phyloP scores from a whole-genome alignment of 2,329 filamentous ascomycete genomes.

The Xylariaceae sp. region DNA sequence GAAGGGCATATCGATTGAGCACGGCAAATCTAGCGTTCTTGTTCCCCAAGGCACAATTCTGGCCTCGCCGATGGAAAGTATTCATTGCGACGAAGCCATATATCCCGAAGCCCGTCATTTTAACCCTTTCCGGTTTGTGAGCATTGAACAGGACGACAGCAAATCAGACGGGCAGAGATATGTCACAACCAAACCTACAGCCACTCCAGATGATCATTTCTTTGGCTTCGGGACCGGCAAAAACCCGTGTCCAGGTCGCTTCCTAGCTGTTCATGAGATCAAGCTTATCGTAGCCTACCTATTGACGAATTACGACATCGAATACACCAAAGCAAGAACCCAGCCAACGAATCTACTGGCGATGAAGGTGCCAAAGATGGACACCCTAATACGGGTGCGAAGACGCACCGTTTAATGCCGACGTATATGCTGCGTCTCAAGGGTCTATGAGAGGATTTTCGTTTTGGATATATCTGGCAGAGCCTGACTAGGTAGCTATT shows the following conservation, averaged over 20 bases:
- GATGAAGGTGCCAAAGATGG: too few species aligned
- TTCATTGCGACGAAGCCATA: constrained; percentile 5
- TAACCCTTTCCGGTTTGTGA: constrained; percentile 6
- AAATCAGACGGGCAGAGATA: neutral
- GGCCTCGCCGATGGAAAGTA: constrained; percentile 7
- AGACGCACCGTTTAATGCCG: too few species aligned
- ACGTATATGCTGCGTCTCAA: too few species aligned
- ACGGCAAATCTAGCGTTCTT: constrained; percentile 1
- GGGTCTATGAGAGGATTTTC: too few species aligned
- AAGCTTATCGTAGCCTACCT: constrained; percentile 11
- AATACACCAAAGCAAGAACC: neutral
- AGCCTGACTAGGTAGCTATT: too few species aligned
- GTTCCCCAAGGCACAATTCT: constrained; percentile 5
- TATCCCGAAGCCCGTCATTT: constrained; percentile 6
- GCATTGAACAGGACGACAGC: too few species aligned
- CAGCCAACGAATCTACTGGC: neutral
- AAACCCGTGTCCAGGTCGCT: constrained; percentile 13
- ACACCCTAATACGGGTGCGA: too few species aligned
- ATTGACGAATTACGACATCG: constrained; percentile 9
- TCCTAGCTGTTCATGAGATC: constrained; percentile 10
- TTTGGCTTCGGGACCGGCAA: constrained; percentile 14
- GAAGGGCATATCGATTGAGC: constrained; percentile 3
- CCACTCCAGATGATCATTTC: constrained; percentile 4
- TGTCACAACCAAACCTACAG: constrained; percentile 1
- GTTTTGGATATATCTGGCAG: too few species aligned